Percentiles rank a stretch among this genome's conserved stretches.
phyloP scores from a whole-genome alignment of 1,284 basidiomycete genomes.

The Schizopora paradoxa region DNA sequence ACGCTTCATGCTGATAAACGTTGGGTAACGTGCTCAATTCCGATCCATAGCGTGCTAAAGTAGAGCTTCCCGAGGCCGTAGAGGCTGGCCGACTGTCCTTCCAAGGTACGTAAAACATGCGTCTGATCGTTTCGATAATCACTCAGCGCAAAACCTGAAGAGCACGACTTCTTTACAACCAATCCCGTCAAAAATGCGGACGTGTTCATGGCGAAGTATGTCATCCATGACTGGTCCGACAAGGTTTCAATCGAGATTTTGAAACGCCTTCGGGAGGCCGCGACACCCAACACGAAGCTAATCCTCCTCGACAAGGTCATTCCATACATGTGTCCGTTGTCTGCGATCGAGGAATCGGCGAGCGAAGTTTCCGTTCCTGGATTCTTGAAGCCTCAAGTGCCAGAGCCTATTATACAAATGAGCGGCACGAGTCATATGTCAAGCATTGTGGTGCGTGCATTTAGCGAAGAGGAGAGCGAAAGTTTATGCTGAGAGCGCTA shows the following conservation, averaged over 20 bases:
- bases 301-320: slow-evolving; percentile 25
- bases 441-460: no score
- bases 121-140: background rate
- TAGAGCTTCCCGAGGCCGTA: slow-evolving; percentile 20
- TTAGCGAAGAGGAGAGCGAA: no score
- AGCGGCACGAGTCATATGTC: no score
- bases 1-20: no score
- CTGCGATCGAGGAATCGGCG: slow-evolving; percentile 6
- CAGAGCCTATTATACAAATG: no score
- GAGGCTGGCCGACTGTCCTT: slow-evolving; percentile 22
- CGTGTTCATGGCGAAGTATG: slow-evolving; percentile 22
- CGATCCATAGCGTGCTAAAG: no score
- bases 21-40: no score
- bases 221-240: slow-evolving; percentile 26
- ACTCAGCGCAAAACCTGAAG: slow-evolving; percentile 11
- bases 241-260: slow-evolving; percentile 21
- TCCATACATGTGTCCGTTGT: slow-evolving; percentile 16
- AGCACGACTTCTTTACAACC: slow-evolving; percentile 26
- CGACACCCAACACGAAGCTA: slow-evolving; percentile 21
- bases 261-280: slow-evolving; percentile 22
- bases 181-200: slow-evolving; percentile 23
- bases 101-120: slow-evolving; percentile 11
- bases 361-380: slow-evolving; percentile 1
- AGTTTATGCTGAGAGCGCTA: no score
- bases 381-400: background rate